phyloP scores from a whole-genome alignment of 495 filamentous ascomycete species.

The Neurospora sublineolata region DNA sequence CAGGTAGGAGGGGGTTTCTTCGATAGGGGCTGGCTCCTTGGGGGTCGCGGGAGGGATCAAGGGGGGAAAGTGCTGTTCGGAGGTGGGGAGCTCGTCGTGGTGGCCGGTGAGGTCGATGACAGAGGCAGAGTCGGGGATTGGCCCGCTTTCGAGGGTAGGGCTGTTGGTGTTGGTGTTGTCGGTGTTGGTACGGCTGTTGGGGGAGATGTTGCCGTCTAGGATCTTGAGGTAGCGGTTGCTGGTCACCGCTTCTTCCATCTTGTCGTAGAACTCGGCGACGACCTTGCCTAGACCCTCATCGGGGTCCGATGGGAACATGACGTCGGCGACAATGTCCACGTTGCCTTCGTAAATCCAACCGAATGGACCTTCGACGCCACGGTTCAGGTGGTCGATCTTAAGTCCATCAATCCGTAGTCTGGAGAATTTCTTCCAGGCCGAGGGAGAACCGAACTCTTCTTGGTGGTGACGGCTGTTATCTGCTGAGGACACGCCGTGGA shows the following conservation, averaged over 20 bases:
- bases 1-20: constrained; percentile 56
- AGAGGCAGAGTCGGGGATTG: neutral
- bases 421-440: constrained; percentile 85
- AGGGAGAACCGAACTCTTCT: constrained; percentile 32
- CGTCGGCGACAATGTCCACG: constrained; percentile 91
- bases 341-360: constrained; percentile 95
- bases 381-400: constrained; percentile 91
- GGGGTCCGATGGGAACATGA: constrained; percentile 79
- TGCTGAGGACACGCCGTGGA: constrained; percentile 49
- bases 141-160: constrained; percentile 3
- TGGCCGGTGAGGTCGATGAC: constrained; percentile 1
- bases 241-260: constrained; percentile 82
- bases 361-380: constrained; percentile 86
- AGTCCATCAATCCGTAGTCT: constrained; percentile 84
- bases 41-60: neutral
- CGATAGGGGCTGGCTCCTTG: constrained; percentile 7
- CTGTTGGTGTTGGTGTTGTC: constrained; percentile 7
- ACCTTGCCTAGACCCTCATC: constrained; percentile 84
- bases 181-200: constrained; percentile 14
- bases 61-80: neutral
- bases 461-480: constrained; percentile 36
- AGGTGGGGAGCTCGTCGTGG: neutral
- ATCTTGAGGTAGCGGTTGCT: constrained; percentile 49
- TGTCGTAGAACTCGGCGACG: constrained; percentile 87
- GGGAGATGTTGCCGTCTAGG: constrained; percentile 24